Base-by-base conservation (phyloP, 495 filamentous ascomycete genomes). In the Rusavskia elegans region DNA sequence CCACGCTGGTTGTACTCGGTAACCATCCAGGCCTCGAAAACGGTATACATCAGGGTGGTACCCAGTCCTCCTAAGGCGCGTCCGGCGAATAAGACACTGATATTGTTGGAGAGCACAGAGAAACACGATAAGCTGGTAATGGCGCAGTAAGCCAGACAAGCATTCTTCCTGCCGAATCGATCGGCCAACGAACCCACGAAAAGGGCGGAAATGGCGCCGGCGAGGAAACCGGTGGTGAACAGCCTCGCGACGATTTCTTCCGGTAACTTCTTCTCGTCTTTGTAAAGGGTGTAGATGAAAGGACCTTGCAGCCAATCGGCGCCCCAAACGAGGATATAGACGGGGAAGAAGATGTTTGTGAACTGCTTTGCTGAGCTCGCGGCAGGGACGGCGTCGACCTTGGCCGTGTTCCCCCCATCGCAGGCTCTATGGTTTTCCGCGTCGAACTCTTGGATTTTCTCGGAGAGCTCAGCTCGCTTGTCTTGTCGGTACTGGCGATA, bases 1-100 rank as follows among this genome's bases (percentile, higher is more conserved):
- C 60, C 61, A 16, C 57, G 55, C 25, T 57, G 48, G 53, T 66
- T 61, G 45, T 69, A 72, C 57, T 77, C 75, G 37, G 73, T 69
- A 27, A 79, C 74, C 70, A 80, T 73, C 75, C 74, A 79, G 51
- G 70, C 73, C 63, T 81, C 73, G 59, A 78, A 78, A 6, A 70
- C 72, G 48, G 63, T 71, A 57, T 76, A 78, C 50, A 79, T 60
- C 27, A 81, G 63, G 42, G 72, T 75, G 23, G 75, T 73, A 54
- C 66, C 66, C 17, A 79, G 37, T 1, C 77, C 76, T n/a, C 77
- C 75, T 16, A 78, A 63, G 9, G 74, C 61, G 17, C 75, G 59
- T 9, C 75, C 76, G 0, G 60, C 37, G 52, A 72, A 76, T 2
- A 80, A 65, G 17, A 71, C 54, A 8, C 61, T 50, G 3, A 68